These are phyloP conservation scores for Aspergillus panamensis DNA, from an alignment of 495 filamentous ascomycete genomes.

Conservation along the genomic window DNA sequence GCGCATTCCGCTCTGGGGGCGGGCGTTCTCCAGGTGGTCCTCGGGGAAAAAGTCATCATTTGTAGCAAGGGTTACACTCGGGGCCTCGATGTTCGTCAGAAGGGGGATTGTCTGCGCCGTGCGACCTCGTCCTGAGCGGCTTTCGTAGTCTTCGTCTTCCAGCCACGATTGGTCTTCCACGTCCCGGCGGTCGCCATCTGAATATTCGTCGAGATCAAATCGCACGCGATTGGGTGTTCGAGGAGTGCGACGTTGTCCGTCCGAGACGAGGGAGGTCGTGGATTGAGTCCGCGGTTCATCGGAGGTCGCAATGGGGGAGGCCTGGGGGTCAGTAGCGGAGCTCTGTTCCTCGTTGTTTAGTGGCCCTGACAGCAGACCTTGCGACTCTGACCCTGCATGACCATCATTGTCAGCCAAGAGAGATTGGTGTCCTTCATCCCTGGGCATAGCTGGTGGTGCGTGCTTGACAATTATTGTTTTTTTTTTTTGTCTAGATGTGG, in stretches of 20 bases:
- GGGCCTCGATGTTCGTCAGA: slow-evolving; percentile 81
- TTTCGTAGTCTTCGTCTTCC: slow-evolving; percentile 55
- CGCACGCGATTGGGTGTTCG: slow-evolving; percentile 82
- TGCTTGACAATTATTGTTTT: slow-evolving; percentile 5
- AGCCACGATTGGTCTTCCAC: slow-evolving; percentile 45
- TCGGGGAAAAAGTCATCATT: slow-evolving; percentile 57
- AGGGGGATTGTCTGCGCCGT: slow-evolving; percentile 63
- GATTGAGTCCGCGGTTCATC: slow-evolving; percentile 35
- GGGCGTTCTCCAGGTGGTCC: slow-evolving; percentile 55
- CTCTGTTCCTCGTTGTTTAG: slow-evolving; percentile 27
- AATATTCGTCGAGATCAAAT: slow-evolving; percentile 66
- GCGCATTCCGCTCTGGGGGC: slow-evolving; percentile 62
- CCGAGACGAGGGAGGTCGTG: slow-evolving; percentile 40
- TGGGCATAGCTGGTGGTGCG: slow-evolving; percentile 40
- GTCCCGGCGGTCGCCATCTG: slow-evolving; percentile 34
- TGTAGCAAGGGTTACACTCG: slow-evolving; percentile 76
- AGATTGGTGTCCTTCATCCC: slow-evolving; percentile 37
- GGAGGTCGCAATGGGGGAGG: slow-evolving; percentile 19
- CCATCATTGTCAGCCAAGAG: slow-evolving; percentile 31
- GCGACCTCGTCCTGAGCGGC: slow-evolving; percentile 20
- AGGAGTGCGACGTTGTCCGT: slow-evolving; percentile 57
- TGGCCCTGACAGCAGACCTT: slow-evolving; percentile 27
- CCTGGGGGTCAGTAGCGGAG: slow-evolving; percentile 23
- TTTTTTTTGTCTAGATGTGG: neutral
- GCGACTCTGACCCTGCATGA: slow-evolving; percentile 28